These are phyloP conservation scores for Aspergillus awamori DNA, from an alignment of 2,329 filamentous ascomycete species.

Conservation along the genomic window DNA sequence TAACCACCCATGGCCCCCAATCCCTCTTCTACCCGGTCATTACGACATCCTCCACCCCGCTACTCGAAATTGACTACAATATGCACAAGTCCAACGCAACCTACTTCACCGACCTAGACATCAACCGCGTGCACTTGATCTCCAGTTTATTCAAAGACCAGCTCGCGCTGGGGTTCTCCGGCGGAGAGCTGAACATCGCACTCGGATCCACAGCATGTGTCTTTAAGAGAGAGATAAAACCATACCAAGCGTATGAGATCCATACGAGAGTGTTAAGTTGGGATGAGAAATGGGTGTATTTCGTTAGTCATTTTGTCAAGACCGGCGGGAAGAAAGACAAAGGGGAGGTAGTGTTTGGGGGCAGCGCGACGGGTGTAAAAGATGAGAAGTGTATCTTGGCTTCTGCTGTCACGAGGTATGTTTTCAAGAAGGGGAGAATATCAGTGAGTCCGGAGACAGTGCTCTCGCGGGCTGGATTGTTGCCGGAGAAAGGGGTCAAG, in stretches of 20 bases:
- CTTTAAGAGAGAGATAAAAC: slow-evolving; percentile 69
- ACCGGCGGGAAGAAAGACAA: slow-evolving; percentile 20
- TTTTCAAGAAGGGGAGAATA: slow-evolving; percentile 72
- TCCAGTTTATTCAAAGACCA: not conserved
- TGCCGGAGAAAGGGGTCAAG: not conserved
- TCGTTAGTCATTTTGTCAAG: slow-evolving; percentile 69
- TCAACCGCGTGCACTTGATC: slow-evolving; percentile 15
- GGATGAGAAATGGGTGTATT: slow-evolving; percentile 76
- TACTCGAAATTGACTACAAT: slow-evolving; percentile 25
- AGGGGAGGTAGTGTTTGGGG: slow-evolving; percentile 26
- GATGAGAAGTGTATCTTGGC: slow-evolving; percentile 63
- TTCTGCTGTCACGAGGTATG: slow-evolving; percentile 71
- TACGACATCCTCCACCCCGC: slow-evolving; percentile 7
- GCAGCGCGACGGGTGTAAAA: not conserved
- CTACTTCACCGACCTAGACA: slow-evolving; percentile 24
- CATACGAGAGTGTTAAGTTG: slow-evolving; percentile 68
- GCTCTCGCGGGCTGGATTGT: slow-evolving; percentile 3
- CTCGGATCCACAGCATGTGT: slow-evolving; percentile 69
- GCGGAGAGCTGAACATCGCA: slow-evolving; percentile 55
- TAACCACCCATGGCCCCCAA: slow-evolving; percentile 3
- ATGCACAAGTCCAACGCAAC: slow-evolving; percentile 26
- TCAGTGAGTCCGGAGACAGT: slow-evolving; percentile 71
- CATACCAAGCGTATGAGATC: slow-evolving; percentile 68
- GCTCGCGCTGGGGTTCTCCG: slow-evolving; percentile 12
- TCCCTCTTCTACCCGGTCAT: slow-evolving; percentile 11